These are phyloP conservation scores for Tetrapisispora pingtungensis DNA, from an alignment of 805 yeast species.

Conservation along the genomic window DNA sequence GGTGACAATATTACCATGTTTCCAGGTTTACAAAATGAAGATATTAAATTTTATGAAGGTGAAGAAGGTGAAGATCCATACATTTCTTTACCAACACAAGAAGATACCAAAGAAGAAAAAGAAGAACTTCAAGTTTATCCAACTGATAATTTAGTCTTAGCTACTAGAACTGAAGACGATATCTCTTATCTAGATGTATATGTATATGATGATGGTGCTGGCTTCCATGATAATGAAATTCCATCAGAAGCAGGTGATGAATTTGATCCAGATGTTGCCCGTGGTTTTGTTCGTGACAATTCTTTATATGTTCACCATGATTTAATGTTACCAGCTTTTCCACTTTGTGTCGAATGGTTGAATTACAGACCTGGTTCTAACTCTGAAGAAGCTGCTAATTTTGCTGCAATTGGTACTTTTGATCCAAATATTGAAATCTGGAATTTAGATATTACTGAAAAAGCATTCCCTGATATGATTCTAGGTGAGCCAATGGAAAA, in stretches of 20 bases:
- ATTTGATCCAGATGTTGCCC: constrained; percentile 62
- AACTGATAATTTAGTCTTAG: constrained; percentile 79
- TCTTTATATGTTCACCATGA: constrained; percentile 91
- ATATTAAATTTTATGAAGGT: constrained; percentile 46
- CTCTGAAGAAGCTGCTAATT: constrained; percentile 58
- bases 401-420: constrained; percentile 93
- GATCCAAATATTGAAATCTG: constrained; percentile 96
- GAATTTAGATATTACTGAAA: constrained; percentile 88
- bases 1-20: constrained; percentile 58
- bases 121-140: constrained; percentile 79
- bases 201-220: constrained; percentile 89
- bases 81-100: constrained; percentile 37
- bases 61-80: constrained; percentile 35
- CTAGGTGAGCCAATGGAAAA: constrained; percentile 64
- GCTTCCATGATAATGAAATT: constrained; percentile 57
- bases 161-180: constrained; percentile 94
- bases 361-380: constrained; percentile 55
- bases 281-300: constrained; percentile 61
- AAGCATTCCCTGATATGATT: constrained; percentile 88
- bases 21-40: constrained; percentile 56
- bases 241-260: constrained; percentile 59
- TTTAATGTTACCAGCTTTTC: constrained; percentile 93
- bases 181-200: constrained; percentile 86
- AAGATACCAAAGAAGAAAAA: constrained; percentile 64
- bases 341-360: constrained; percentile 93